These are phyloP conservation scores for Starmera dryadoides DNA, from an alignment of 805 yeast genomes.

Conservation along the genomic window DNA sequence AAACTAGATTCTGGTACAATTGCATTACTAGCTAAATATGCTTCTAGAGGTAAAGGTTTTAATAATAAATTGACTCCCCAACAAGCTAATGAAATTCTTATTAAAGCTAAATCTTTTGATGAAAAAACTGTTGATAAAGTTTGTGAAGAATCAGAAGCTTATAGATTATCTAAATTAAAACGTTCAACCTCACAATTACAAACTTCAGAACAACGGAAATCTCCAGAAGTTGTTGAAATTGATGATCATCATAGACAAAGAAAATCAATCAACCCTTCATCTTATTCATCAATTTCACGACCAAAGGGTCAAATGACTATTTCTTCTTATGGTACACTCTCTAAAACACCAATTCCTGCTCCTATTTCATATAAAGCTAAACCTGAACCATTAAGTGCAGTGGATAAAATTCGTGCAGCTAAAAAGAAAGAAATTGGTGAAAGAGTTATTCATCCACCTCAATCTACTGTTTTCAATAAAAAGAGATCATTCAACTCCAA, in stretches of 20 bases:
- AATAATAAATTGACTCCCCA: constrained; percentile 63
- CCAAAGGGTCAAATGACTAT: constrained; percentile 27
- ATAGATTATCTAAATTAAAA: constrained; percentile 24
- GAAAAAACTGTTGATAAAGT: constrained; percentile 45
- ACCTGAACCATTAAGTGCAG: constrained; percentile 24
- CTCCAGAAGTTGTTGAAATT: neutral
- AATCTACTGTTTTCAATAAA: constrained; percentile 42
- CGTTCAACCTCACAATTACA: constrained; percentile 1
- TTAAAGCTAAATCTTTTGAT: constrained; percentile 53
- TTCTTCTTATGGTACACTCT: constrained; percentile 30
- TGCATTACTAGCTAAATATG: constrained; percentile 53
- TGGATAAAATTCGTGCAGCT: constrained; percentile 27
- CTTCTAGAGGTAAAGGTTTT: constrained; percentile 55
- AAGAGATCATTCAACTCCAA: constrained; percentile 16
- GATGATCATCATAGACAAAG: neutral
- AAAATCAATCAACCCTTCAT: constrained; percentile 11
- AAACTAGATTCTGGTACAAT: constrained; percentile 46
- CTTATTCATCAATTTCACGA: constrained; percentile 22
- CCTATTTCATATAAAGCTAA: constrained; percentile 17
- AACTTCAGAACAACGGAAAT: constrained; percentile 1
- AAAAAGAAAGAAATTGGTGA: constrained; percentile 18
- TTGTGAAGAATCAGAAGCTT: constrained; percentile 32
- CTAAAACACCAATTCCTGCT: constrained; percentile 18
- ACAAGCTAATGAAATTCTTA: constrained; percentile 58
- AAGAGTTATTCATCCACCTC: constrained; percentile 37